Evolutionary conservation across 2,329 filamentous ascomycete species (phyloP), one percentile per base, ranked within the genome.

Genomic region (Scorias spongiosa): DNA sequence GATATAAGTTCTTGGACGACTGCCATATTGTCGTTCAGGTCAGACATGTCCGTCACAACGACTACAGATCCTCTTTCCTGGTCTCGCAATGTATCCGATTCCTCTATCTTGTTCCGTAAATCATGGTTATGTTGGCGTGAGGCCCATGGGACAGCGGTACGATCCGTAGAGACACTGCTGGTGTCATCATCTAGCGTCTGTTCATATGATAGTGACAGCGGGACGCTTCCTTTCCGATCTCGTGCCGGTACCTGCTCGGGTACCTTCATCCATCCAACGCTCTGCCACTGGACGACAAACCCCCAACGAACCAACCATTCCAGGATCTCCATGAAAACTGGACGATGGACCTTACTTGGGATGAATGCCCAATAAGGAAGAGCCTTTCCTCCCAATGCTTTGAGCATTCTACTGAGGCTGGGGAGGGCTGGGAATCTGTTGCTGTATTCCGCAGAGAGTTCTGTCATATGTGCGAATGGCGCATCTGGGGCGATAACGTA

Each of bases 401-500:
- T 80, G n/a, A 98, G 72, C 66, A 98, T 89, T 58, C 88, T 87
- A 8, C 85, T 79, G 6, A 98, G 68, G 2, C 80, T 77, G 0
- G 88, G 88, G 1, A 91, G 75, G 0, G 88, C 80, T 0, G 89
- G 84, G 51, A 96, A 98, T 2, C 78, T 72, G 17, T 75, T 72
- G 42, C 83, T 76, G 70, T 89, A 98, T 15, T 79, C 74, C 1
- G 75, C 69, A 6, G 78, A 76, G 10, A 86, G 85, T 26, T 73
- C 66, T 17, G 79, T 71, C 1, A 96, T 72, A 40, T 78, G 76
- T 42, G 73, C 69, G 54, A 87, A 74, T 54, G 94, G 81, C 48
- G 86, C 87, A 59, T 93, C 93, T 0, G 89, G 88, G 1, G 85
- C 93, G 26, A 95, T 76, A 29, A 96, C 82, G 62, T 96, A 98